Conservation (phyloP, 129 eudicot species). For the Escallonia herrerae region DNA sequence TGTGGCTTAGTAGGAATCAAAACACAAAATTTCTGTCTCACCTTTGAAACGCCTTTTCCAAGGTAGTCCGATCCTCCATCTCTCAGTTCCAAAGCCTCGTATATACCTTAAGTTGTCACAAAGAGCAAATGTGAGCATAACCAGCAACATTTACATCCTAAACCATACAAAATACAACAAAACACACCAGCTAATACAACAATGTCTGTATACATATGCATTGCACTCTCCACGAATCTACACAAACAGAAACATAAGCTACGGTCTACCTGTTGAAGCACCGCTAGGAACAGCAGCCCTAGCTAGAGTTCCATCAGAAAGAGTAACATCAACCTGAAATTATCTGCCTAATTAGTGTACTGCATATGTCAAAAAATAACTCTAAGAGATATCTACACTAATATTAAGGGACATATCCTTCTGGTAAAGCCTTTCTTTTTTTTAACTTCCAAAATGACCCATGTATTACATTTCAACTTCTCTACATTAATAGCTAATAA, state of each 20-base stretch:
- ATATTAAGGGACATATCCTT: too few species aligned
- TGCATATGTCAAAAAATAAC: too few species aligned
- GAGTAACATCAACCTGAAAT: slow-evolving; percentile 36
- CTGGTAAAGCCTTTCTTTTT: too few species aligned
- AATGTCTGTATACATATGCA: not conserved
- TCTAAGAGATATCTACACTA: too few species aligned
- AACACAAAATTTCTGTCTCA: not conserved
- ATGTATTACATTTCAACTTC: too few species aligned
- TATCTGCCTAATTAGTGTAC: not conserved
- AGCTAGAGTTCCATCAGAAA: slow-evolving; percentile 37
- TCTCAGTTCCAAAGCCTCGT: slow-evolving; percentile 40
- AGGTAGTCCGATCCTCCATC: slow-evolving; percentile 46
- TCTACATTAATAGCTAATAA: too few species aligned
- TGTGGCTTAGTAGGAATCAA: not conserved
- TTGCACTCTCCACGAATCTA: not conserved
- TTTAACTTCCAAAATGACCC: too few species aligned
- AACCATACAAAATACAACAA: not conserved
- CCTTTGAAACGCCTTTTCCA: slow-evolving; percentile 43
- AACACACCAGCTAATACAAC: not conserved
- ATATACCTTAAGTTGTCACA: slow-evolving; percentile 17
- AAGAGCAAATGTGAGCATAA: not conserved
- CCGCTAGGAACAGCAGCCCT: slow-evolving; percentile 49
- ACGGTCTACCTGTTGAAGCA: slow-evolving; percentile 37
- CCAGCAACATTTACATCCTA: not conserved
- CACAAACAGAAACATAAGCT: not conserved